Base-by-base conservation (phyloP, 2,329 filamentous ascomycete genomes). In the Trichoderma oligosporum region DNA sequence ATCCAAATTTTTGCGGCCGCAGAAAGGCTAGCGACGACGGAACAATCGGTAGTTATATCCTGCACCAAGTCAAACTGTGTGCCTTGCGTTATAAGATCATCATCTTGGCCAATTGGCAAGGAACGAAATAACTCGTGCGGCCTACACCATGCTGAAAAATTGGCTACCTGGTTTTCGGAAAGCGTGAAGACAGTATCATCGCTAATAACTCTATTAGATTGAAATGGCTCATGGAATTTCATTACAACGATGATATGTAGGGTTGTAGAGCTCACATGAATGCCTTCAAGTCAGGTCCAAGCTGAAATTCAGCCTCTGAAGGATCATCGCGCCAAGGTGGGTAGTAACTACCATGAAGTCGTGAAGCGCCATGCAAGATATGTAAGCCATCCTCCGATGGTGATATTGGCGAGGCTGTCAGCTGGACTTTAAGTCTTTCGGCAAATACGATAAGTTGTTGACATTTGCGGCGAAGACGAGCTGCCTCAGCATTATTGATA, bases 31-130 rank as follows among this genome's bases (percentile, higher is more conserved):
- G 94, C 94, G 25, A 99, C 93, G 3, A 99, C 93, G 1, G 94
- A 97, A 69, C 94, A 99, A 70, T 99, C 94, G 0, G 93, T 95
- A 4, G 93, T 92, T 59, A 96, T 85, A 71, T 99, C 94, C 72
- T 99, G 94, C 2, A 97, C 91, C 7, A 99, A 81, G 71, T 99
- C 93, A 60, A 89, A 84, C 12, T 82, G 79, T 7, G 78, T 73
- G 6, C 74, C 72, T 14, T 80, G 76, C 45, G 74, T 71, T 84
- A 89, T 89, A 9, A 82, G 74, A 68, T 73, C 61, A 65, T 68
- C 54, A 7, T 58, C 41, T 8, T 58, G 36, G 5, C 48, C 44
- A 6, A 38, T 16, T 31, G 16, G n/a, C 16, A 41, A 38, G 14
- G 59, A 49, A 3, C 60, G 33, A 35, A 88, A 74, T 20, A 91